Conservation (phyloP, 768 basidiomycete species). For the Inosperma sp. region DNA sequence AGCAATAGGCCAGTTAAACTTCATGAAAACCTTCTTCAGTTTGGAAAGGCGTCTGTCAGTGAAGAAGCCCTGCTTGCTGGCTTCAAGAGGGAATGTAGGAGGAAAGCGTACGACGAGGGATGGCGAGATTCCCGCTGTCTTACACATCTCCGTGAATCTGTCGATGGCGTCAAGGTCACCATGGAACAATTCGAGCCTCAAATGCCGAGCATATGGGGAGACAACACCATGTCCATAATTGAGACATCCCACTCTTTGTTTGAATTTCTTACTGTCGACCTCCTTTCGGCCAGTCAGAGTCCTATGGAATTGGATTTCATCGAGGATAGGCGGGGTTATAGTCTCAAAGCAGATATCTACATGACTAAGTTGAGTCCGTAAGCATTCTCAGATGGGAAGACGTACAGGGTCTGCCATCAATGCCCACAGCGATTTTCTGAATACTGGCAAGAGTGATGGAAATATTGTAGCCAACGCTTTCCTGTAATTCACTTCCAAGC, state of each 20-base stretch:
- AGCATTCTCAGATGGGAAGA: conserved; percentile 5
- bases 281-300: conserved; percentile 39
- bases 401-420: conserved; percentile 65
- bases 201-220: conserved; percentile 67
- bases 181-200: conserved; percentile 59
- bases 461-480: conserved; percentile 47
- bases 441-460: conserved; percentile 56
- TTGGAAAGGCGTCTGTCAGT: conserved; percentile 39
- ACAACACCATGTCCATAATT: conserved; percentile 55
- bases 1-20: conserved; percentile 59
- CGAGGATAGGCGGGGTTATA: conserved; percentile 58
- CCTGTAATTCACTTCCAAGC: conserved; percentile 55
- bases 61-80: conserved; percentile 50
- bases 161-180: conserved; percentile 44
- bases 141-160: conserved; percentile 52
- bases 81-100: conserved; percentile 43
- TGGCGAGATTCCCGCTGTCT: conserved; percentile 39
- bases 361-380: neutral
- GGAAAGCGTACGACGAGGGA: conserved; percentile 31
- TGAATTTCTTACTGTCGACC: conserved; percentile 43
- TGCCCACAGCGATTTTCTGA: conserved; percentile 54
- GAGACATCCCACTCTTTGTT: conserved; percentile 54
- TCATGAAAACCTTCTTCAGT: conserved; percentile 40
- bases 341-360: conserved; percentile 68
- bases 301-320: conserved; percentile 55